These are phyloP conservation scores for Leccinum fibrillosum DNA, from an alignment of 768 basidiomycete species.

Conservation along the genomic window DNA sequence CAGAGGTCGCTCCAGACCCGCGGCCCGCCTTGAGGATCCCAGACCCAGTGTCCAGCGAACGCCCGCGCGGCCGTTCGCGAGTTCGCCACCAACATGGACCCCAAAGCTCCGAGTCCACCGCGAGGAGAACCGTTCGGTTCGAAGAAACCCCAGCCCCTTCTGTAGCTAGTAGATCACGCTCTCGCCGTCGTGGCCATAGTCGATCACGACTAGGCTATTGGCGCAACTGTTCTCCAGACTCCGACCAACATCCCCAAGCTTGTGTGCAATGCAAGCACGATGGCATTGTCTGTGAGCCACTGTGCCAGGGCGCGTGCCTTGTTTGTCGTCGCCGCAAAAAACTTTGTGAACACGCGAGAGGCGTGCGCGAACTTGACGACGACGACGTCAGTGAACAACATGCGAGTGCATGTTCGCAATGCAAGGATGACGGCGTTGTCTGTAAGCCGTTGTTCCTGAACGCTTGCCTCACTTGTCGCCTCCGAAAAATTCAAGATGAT, in stretches of 20 bases:
- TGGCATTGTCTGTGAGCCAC: not conserved
- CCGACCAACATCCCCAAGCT: not conserved
- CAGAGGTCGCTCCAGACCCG: not conserved
- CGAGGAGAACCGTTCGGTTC: not conserved
- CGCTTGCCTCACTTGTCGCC: not conserved
- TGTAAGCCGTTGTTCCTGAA: not conserved
- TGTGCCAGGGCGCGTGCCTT: not conserved
- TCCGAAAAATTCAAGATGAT: not conserved
- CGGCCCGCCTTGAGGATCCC: not conserved
- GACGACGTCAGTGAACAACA: not conserved
- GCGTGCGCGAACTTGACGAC: not conserved
- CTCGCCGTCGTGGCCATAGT: not conserved
- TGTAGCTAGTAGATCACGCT: too few species aligned
- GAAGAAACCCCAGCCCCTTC: not conserved
- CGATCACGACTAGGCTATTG: not conserved
- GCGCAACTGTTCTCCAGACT: not conserved
- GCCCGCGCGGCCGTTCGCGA: not conserved
- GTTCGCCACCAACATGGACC: not conserved
- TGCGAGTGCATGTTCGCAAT: not conserved
- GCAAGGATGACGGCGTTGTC: not conserved
- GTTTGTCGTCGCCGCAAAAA: not conserved
- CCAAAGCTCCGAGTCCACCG: not conserved
- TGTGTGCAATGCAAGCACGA: not conserved
- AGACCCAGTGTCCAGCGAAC: not conserved
- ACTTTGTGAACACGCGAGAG: not conserved